phyloP scores from a whole-genome alignment of 805 yeast genomes.

The Kuraishia piskuri region DNA sequence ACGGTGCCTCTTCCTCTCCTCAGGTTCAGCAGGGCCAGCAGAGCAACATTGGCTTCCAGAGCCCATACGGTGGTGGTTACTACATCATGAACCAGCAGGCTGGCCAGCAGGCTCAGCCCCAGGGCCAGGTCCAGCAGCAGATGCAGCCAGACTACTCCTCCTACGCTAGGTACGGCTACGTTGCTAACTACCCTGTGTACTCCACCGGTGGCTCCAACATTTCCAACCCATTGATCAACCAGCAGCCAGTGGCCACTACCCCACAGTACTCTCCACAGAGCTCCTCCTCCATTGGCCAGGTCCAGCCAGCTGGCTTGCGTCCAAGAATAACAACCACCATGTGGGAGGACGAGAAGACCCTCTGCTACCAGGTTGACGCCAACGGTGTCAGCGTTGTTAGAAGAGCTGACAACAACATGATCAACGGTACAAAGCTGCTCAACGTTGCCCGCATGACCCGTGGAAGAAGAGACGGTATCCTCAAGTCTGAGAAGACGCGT shows the following conservation, averaged over 20 bases:
- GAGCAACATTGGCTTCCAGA: not conserved
- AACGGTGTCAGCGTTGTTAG: constrained; percentile 60
- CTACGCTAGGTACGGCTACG: constrained; percentile 4
- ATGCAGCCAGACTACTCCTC: constrained; percentile 1
- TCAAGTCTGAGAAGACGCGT: constrained; percentile 56
- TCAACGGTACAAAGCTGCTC: constrained; percentile 60
- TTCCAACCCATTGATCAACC: not conserved
- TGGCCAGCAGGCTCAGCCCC: constrained; percentile 1
- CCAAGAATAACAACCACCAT: constrained; percentile 64
- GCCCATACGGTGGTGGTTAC: constrained; percentile 2
- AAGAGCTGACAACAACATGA: constrained; percentile 65
- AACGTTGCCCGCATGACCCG: constrained; percentile 70
- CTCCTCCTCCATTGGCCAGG: constrained; percentile 25
- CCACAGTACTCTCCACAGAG: constrained; percentile 1
- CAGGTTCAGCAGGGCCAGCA: not conserved
- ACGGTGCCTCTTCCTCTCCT: constrained; percentile 1
- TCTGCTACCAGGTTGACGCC: constrained; percentile 67
- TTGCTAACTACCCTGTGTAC: constrained; percentile 3
- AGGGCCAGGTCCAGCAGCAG: constrained; percentile 1
- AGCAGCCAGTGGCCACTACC: not conserved
- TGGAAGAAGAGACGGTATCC: constrained; percentile 64
- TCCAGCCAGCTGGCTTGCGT: constrained; percentile 33
- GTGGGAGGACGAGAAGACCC: constrained; percentile 71
- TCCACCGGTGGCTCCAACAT: constrained; percentile 1
- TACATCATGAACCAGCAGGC: constrained; percentile 3